phyloP scores from a whole-genome alignment of 2,329 filamentous ascomycete genomes.

The Sporothrix humicola region DNA sequence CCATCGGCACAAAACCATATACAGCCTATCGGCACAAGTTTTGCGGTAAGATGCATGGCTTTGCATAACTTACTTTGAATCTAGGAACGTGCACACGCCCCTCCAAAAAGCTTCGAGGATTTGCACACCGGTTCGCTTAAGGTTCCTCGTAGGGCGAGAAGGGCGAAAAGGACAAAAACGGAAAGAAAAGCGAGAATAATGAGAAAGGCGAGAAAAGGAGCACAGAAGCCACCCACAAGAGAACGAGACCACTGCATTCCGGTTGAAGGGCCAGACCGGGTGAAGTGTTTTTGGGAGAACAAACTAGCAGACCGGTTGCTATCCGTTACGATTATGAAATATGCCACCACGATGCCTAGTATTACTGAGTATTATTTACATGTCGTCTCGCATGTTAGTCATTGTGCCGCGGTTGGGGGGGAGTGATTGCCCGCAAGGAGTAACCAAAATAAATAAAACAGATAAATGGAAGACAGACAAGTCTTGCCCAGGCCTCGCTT shows the following conservation, averaged over 20 bases:
- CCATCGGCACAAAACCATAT: too few relatives aligned
- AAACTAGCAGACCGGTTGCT: too few relatives aligned
- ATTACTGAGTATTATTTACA: background rate
- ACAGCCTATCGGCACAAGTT: too few relatives aligned
- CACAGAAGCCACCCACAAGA: background rate
- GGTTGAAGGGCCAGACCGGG: background rate
- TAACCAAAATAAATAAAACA: background rate
- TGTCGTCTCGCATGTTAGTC: background rate
- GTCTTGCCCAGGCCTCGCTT: background rate
- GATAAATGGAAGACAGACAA: background rate
- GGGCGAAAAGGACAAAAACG: too few relatives aligned
- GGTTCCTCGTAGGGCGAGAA: background rate
- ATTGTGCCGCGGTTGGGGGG: background rate
- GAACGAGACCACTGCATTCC: background rate
- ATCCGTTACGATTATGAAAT: too few relatives aligned
- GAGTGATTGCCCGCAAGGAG: background rate
- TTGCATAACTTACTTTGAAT: too few relatives aligned
- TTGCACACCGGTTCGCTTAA: constrained; percentile 13
- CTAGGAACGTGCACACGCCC: background rate
- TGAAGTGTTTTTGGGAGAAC: too few relatives aligned
- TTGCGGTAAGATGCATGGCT: too few relatives aligned
- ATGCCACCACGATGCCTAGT: background rate
- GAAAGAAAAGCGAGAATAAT: too few relatives aligned
- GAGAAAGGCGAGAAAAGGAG: background rate
- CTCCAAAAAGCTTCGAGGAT: background rate